Conservation (phyloP, 176 grass and related monocot genomes). For the Eragrostis nindensis region DNA sequence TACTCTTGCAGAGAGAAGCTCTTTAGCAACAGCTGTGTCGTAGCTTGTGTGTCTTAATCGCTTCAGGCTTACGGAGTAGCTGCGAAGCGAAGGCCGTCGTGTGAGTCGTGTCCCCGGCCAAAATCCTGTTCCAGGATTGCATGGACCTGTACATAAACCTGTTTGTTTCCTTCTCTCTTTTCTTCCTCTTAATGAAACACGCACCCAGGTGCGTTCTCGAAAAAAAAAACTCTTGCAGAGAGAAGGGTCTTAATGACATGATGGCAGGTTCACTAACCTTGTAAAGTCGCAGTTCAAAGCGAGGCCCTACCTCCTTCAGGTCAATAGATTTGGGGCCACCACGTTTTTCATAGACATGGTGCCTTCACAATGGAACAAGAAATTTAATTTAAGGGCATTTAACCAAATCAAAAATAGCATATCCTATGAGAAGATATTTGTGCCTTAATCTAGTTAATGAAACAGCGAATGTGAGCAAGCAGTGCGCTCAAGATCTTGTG, state of each 20-base stretch:
- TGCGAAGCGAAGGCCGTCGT: too few species aligned
- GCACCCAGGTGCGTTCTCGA: too few species aligned
- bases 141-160: too few species aligned
- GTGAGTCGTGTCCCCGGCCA: too few species aligned
- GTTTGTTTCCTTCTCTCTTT: too few species aligned
- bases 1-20: too few species aligned
- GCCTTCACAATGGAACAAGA: constrained; percentile 33
- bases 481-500: neutral
- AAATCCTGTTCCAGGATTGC: too few species aligned
- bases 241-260: neutral
- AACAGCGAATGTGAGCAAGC: neutral
- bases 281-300: constrained; percentile 81
- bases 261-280: constrained; percentile 41
- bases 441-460: neutral
- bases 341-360: constrained; percentile 86
- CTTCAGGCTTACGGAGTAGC: too few species aligned
- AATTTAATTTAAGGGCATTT: neutral
- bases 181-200: too few species aligned
- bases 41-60: too few species aligned
- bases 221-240: too few species aligned
- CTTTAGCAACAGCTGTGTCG: too few species aligned
- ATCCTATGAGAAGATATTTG: neutral
- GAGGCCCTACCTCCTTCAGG: constrained; percentile 84
- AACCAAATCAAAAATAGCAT: neutral
- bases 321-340: constrained; percentile 78